Evolutionary conservation across 2,329 filamentous ascomycete species (phyloP).

Genomic region (Diaporthe sp.): DNA sequence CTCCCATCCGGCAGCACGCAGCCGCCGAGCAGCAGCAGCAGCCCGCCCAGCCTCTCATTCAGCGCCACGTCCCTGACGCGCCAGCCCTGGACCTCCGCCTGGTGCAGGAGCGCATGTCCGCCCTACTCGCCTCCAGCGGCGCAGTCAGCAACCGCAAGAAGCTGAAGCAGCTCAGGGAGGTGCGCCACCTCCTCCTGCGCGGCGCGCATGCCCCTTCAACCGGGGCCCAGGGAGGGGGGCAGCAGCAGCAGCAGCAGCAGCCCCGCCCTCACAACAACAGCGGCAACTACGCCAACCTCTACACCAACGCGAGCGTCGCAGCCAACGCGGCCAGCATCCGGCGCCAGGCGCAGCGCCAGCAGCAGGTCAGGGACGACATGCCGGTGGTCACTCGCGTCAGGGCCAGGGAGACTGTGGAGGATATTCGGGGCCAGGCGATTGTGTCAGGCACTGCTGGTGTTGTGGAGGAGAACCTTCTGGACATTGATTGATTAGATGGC

Average conservation of each 20-base stretch:
- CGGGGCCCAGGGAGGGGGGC: too few relatives aligned
- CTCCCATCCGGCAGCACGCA: neutral
- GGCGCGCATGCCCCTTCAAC: neutral
- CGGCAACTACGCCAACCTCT: neutral
- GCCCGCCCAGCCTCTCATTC: neutral
- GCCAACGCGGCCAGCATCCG: conserved; percentile 23
- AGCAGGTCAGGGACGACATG: neutral
- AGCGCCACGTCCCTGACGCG: neutral
- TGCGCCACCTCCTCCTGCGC: conserved; percentile 26
- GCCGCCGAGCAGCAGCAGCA: neutral
- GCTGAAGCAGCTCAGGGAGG: conserved; percentile 27
- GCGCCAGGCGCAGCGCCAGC: conserved; percentile 24
- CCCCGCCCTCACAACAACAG: neutral
- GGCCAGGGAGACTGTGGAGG: neutral
- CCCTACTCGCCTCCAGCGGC: conserved; percentile 14
- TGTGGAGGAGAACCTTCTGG: conserved; percentile 30
- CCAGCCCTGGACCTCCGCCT: conserved; percentile 20
- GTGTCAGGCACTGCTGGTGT: neutral
- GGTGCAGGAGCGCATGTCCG: conserved; percentile 32
- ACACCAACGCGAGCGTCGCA: conserved; percentile 36
- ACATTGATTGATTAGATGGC: conserved; percentile 8
- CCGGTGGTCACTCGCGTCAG: neutral
- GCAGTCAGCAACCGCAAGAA: conserved; percentile 10
- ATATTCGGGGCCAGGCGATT: neutral
- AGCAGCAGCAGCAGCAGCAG: neutral